These are phyloP conservation scores for Delitschia confertaspora DNA, from an alignment of 495 filamentous ascomycete species.

Conservation along the genomic window DNA sequence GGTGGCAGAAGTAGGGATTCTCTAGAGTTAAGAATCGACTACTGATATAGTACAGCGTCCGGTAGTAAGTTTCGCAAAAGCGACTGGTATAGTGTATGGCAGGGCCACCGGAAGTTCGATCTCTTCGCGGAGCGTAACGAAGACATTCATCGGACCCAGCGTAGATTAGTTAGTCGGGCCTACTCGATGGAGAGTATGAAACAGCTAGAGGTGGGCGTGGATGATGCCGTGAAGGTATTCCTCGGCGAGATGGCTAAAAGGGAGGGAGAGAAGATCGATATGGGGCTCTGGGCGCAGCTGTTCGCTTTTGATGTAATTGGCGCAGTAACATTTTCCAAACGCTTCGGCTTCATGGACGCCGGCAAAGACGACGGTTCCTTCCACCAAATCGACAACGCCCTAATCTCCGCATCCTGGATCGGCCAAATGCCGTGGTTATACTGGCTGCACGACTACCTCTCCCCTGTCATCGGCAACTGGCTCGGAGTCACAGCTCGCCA, in stretches of 20 bases:
- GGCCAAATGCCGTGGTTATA: slow-evolving; percentile 31
- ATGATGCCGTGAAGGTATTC: slow-evolving; percentile 29
- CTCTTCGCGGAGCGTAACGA: slow-evolving; percentile 33
- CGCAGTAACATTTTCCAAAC: slow-evolving; percentile 31
- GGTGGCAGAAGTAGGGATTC: too few relatives aligned
- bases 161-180: slow-evolving; percentile 27
- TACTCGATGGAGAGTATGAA: slow-evolving; percentile 33
- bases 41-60: slow-evolving; percentile 9
- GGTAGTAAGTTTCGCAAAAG: slow-evolving; percentile 33
- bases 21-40: too few relatives aligned
- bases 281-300: slow-evolving; percentile 33
- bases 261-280: slow-evolving; percentile 23
- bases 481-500: slow-evolving; percentile 22
- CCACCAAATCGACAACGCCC: slow-evolving; percentile 21
- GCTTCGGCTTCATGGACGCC: slow-evolving; percentile 33
- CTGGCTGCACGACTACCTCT: slow-evolving; percentile 28
- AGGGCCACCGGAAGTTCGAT: slow-evolving; percentile 34
- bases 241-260: slow-evolving; percentile 21
- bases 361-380: slow-evolving; percentile 31
- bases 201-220: slow-evolving; percentile 30
- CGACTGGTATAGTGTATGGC: slow-evolving; percentile 33
- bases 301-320: slow-evolving; percentile 36
- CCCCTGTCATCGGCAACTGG: slow-evolving; percentile 17
- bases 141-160: slow-evolving; percentile 27
- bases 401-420: slow-evolving; percentile 30